Conservation (phyloP, 192 early-diverging fungal genomes). For the Backusella liffmaniae region DNA sequence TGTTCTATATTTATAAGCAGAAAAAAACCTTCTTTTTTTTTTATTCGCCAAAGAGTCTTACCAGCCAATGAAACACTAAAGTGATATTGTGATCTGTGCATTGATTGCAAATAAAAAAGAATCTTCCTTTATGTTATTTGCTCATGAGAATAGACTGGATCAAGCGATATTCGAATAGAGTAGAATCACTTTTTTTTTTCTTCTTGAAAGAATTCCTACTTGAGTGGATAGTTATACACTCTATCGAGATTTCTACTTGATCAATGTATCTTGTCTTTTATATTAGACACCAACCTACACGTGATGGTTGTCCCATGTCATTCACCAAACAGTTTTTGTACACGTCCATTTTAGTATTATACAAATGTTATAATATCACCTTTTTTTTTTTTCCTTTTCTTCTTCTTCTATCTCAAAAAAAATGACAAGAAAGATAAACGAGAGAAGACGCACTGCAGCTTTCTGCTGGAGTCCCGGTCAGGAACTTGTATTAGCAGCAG, state of each 20-base stretch:
- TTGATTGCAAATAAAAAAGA: not conserved
- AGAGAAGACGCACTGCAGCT: constrained; percentile 78
- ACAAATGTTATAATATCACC: not conserved
- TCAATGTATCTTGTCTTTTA: not conserved
- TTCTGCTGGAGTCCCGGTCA: constrained; percentile 82
- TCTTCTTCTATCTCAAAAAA: not conserved
- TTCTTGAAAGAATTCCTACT: no score
- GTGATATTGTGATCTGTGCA: not conserved
- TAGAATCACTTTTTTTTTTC: no score
- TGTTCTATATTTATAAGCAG: not conserved
- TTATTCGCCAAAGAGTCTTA: not conserved
- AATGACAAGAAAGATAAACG: constrained; percentile 52
- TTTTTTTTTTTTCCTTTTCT: not conserved
- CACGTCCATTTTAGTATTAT: not conserved
- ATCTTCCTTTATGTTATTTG: no score
- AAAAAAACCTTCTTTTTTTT: not conserved
- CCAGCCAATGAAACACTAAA: not conserved
- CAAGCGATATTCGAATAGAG: not conserved
- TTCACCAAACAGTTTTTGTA: not conserved
- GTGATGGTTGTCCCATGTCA: not conserved
- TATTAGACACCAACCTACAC: not conserved
- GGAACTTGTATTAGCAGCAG: constrained; percentile 74
- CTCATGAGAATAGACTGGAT: not conserved
- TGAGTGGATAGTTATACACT: not conserved
- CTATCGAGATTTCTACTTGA: not conserved